A percentile compares a stretch with the other conserved stretches of the same genome.
Conservation (phyloP, 2,329 filamentous ascomycete species). For the Ambrosiella xylebori region DNA sequence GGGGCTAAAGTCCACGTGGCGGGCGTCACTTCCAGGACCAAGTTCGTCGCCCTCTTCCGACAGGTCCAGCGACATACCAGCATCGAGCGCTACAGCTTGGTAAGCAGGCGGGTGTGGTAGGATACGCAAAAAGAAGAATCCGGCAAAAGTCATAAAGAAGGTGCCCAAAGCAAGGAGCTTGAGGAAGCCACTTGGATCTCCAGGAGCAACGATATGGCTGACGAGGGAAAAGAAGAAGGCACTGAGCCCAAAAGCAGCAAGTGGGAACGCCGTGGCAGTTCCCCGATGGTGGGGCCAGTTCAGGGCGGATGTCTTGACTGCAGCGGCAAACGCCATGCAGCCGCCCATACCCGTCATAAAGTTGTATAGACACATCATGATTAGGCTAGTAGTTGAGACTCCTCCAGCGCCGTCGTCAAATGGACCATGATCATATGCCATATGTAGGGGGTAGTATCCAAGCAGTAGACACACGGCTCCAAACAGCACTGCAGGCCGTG, state of each 20-base stretch:
- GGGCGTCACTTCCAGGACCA: not conserved
- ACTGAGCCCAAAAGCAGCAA: slow-evolving; percentile 84
- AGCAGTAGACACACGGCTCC: slow-evolving; percentile 55
- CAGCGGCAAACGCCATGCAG: slow-evolving; percentile 75
- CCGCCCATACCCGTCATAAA: slow-evolving; percentile 78
- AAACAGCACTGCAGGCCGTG: slow-evolving; percentile 58
- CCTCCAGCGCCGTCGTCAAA: not conserved
- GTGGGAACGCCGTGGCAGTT: slow-evolving; percentile 81
- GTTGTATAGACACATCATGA: slow-evolving; percentile 60
- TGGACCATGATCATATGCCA: slow-evolving; percentile 52
- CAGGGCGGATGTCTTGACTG: slow-evolving; percentile 71
- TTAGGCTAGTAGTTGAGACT: slow-evolving; percentile 29
- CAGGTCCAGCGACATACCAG: slow-evolving; percentile 4
- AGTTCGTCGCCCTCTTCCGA: not conserved
- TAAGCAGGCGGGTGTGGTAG: slow-evolving; percentile 42
- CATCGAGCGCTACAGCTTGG: slow-evolving; percentile 27
- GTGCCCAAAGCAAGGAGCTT: slow-evolving; percentile 68
- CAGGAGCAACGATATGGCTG: slow-evolving; percentile 61
- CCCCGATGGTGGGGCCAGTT: slow-evolving; percentile 87
- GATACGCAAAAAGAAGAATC: slow-evolving; percentile 73
- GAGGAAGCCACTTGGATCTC: slow-evolving; percentile 67
- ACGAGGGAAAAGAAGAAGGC: slow-evolving; percentile 89
- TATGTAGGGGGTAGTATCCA: slow-evolving; percentile 75
- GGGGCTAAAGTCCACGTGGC: slow-evolving; percentile 1
- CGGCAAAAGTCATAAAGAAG: slow-evolving; percentile 52